These are phyloP conservation scores for Paxillus involutus DNA, from an alignment of 768 basidiomycete species.

Conservation along the genomic window DNA sequence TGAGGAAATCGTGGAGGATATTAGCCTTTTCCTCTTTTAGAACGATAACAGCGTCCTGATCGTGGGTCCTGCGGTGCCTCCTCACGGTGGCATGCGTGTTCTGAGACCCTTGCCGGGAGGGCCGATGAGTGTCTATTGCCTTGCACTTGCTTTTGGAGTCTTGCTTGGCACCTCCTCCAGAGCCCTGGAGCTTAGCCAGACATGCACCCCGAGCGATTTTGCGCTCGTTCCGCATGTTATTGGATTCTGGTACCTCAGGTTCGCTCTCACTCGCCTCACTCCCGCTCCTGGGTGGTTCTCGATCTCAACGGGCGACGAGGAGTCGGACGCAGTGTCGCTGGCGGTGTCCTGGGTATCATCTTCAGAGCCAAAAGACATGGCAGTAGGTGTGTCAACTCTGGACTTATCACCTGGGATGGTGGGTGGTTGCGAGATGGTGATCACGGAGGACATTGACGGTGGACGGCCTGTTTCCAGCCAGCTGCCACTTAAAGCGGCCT, in stretches of 20 bases:
- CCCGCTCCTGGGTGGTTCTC: constrained; percentile 35
- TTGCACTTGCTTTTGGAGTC: constrained; percentile 25
- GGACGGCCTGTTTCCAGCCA: constrained; percentile 90
- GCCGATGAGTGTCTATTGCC: not conserved
- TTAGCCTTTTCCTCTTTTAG: constrained; percentile 88
- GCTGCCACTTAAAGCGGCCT: constrained; percentile 85
- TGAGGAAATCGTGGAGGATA: constrained; percentile 92
- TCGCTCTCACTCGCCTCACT: constrained; percentile 38
- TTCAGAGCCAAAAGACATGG: constrained; percentile 62
- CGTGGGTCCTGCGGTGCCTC: constrained; percentile 42
- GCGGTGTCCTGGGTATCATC: constrained; percentile 41
- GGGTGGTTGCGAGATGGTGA: constrained; percentile 80
- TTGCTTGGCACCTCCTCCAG: constrained; percentile 16
- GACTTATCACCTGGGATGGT: constrained; percentile 51
- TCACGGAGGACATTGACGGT: constrained; percentile 76
- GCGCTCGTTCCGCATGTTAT: constrained; percentile 11
- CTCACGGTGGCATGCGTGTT: constrained; percentile 41
- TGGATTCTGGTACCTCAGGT: constrained; percentile 25
- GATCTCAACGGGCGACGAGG: constrained; percentile 41
- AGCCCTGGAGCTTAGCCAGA: constrained; percentile 59
- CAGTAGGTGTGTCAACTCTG: constrained; percentile 42
- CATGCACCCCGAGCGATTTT: constrained; percentile 49
- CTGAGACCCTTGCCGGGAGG: constrained; percentile 19
- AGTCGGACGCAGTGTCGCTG: constrained; percentile 36
- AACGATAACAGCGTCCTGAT: constrained; percentile 82